Evolutionary conservation across 2,329 filamentous ascomycete genomes (phyloP), one percentile per base, ranked within the genome.

Genomic region (Eutypella sp.): DNA sequence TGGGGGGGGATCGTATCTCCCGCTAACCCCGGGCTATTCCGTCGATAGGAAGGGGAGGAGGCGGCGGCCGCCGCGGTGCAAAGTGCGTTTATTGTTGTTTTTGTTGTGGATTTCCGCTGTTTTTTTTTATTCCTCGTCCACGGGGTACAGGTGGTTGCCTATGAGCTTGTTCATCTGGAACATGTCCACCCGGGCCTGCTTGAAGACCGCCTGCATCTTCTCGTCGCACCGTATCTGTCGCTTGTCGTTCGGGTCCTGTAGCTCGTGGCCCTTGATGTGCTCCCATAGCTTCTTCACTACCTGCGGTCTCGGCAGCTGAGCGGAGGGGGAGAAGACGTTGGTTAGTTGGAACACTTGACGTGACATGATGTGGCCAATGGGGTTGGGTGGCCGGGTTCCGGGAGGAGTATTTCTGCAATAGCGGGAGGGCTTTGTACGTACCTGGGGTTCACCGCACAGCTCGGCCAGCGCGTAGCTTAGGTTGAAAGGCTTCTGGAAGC

Each of bases 121-220:
- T 67, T 9, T 41, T 23, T 23, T 47, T 37, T 45, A 50, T 41
- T 60, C 82, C 65, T 93, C 89, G 44, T 92, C 89, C 40, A 88
- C 77, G 2, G 86, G 87, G 62, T 95, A 96, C 33, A 97, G 75
- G 61, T 97, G 92, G 63, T 86, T 84, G 52, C 88, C 89, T 10
- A 97, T 81, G 15, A 96, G 81, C 74, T 96, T 96, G 74, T 96
- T 97, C 92, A 99, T 97, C 56, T 89, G 91, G 68, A 99, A 99
- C 93, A 99, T 99, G 68, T 97, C 89, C 41, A 99, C 87, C 60
- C 81, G 87, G 59, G 90, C 82, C 60, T 87, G 80, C 67, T 95
- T 95, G 73, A 99, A 99, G 7, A 99, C 87, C 6, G 87, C 86
- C 49, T 88, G 84, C 85, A 99, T 86, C 56, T 82, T 83, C 20